Evolutionary conservation across 2,329 filamentous ascomycete species (phyloP).

Genomic region (Trichoderma sp.): DNA sequence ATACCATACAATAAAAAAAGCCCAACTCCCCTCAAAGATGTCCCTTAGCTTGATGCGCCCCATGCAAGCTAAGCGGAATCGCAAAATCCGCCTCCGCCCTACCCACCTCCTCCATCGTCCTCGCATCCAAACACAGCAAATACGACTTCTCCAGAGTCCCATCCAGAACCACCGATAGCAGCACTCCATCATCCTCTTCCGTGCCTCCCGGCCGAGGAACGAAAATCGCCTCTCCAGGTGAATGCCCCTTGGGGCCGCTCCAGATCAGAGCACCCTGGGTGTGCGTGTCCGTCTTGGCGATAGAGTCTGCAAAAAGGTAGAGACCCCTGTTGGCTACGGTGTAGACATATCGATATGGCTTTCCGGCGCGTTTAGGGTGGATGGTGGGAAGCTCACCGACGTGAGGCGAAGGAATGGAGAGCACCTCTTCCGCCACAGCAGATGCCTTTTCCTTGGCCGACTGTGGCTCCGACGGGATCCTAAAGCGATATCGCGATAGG

Average conservation of each 20-base stretch:
- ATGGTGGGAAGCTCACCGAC: constrained; percentile 65
- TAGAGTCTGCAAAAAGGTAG: constrained; percentile 59
- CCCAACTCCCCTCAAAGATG: background rate
- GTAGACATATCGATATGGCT: constrained; percentile 60
- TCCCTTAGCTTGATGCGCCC: constrained; percentile 41
- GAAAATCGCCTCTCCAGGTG: constrained; percentile 69
- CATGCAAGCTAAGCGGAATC: constrained; percentile 66
- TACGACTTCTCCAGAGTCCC: constrained; percentile 60
- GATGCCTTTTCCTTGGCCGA: constrained; percentile 21
- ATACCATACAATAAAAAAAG: background rate
- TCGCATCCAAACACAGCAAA: constrained; percentile 63
- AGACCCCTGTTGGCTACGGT: constrained; percentile 54
- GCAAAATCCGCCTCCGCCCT: constrained; percentile 61
- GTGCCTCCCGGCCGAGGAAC: constrained; percentile 45
- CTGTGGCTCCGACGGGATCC: constrained; percentile 30
- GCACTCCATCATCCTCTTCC: constrained; percentile 61
- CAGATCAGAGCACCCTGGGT: constrained; percentile 55
- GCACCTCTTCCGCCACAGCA: constrained; percentile 33
- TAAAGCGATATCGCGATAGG: constrained; percentile 46
- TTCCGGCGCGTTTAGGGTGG: constrained; percentile 55
- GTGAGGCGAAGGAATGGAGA: constrained; percentile 52
- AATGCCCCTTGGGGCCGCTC: constrained; percentile 57
- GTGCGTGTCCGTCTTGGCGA: constrained; percentile 63
- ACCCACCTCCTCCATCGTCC: constrained; percentile 61
- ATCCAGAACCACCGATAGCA: constrained; percentile 64